Percentiles rank a stretch among this genome's conserved stretches.
phyloP scores from a whole-genome alignment of 176 grass and related monocot genomes.

The Chloris gayana region DNA sequence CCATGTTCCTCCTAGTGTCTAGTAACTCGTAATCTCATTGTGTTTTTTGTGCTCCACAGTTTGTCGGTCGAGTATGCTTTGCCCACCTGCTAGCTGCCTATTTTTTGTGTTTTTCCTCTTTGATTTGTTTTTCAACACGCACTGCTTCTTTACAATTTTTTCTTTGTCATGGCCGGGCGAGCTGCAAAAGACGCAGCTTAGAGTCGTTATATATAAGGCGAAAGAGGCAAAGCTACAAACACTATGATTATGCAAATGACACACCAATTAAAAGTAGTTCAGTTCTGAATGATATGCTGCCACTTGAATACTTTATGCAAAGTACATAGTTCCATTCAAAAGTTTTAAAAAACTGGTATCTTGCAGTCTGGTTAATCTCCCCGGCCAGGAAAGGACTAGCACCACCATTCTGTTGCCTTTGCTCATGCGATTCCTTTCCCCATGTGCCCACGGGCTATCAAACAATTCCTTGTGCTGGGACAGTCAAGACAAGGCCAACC shows the following conservation, averaged over 20 bases:
- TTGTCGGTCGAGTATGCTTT: neutral
- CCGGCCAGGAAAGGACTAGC: too few species aligned
- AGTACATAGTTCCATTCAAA: neutral
- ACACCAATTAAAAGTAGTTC: neutral
- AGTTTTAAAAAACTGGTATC: neutral
- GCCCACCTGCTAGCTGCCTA: neutral
- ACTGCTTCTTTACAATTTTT: neutral
- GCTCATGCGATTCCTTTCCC: constrained; percentile 32
- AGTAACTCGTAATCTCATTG: neutral
- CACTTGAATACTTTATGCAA: constrained; percentile 20
- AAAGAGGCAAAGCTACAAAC: neutral
- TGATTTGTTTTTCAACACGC: neutral
- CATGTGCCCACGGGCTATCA: constrained; percentile 44
- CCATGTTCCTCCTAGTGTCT: neutral
- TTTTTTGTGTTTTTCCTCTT: neutral
- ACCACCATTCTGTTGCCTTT: constrained; percentile 33
- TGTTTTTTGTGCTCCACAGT: neutral
- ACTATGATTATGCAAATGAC: constrained; percentile 13
- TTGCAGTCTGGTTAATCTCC: constrained; percentile 38
- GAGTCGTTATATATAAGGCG: constrained; percentile 20
- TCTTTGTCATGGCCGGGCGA: neutral
- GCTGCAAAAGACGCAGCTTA: constrained; percentile 6
- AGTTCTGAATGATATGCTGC: constrained; percentile 24
- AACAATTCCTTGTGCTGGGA: constrained; percentile 44
- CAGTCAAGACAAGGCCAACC: constrained; percentile 36